These are phyloP conservation scores for Saccharomyces eubayanus DNA, from an alignment of 805 yeast species.

Conservation along the genomic window DNA sequence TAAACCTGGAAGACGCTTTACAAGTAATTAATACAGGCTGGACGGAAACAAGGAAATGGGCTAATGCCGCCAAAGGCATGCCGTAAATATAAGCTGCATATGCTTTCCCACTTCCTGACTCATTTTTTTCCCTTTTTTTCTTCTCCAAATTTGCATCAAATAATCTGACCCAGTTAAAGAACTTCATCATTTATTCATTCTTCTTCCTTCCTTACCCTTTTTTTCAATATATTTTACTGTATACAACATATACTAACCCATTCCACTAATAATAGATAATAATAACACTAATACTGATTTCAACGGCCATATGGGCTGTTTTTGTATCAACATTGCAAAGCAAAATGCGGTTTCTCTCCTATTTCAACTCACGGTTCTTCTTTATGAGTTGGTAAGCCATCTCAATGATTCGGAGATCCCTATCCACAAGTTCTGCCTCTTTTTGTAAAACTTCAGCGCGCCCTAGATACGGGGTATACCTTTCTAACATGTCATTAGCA, in stretches of 20 bases:
- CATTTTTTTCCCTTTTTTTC: background rate
- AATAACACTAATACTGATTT: background rate
- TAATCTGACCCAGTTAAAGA: background rate
- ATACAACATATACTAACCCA: background rate
- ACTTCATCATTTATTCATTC: background rate
- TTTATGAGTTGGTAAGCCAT: slow-evolving; percentile 36
- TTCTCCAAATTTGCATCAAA: background rate
- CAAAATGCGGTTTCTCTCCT: background rate
- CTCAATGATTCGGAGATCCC: slow-evolving; percentile 64
- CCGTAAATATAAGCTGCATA: slow-evolving; percentile 5
- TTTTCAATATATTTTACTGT: background rate
- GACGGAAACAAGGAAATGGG: slow-evolving; percentile 73
- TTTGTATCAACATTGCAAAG: background rate
- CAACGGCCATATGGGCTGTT: too few species aligned
- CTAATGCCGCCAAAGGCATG: slow-evolving; percentile 37
- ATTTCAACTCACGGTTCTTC: slow-evolving; percentile 12
- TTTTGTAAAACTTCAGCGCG: slow-evolving; percentile 39
- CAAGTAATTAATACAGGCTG: slow-evolving; percentile 76
- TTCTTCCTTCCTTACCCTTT: background rate
- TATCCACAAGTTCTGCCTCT: slow-evolving; percentile 63
- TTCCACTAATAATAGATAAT: slow-evolving; percentile 3
- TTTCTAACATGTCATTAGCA: slow-evolving; percentile 13
- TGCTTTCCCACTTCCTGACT: background rate
- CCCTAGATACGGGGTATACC: slow-evolving; percentile 9
- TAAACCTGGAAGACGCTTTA: slow-evolving; percentile 67